Percentiles rank a stretch among this genome's conserved stretches.
These are phyloP conservation scores for Malbranchea cinnamomea DNA, from an alignment of 2,329 filamentous ascomycete genomes.

Conservation along the genomic window DNA sequence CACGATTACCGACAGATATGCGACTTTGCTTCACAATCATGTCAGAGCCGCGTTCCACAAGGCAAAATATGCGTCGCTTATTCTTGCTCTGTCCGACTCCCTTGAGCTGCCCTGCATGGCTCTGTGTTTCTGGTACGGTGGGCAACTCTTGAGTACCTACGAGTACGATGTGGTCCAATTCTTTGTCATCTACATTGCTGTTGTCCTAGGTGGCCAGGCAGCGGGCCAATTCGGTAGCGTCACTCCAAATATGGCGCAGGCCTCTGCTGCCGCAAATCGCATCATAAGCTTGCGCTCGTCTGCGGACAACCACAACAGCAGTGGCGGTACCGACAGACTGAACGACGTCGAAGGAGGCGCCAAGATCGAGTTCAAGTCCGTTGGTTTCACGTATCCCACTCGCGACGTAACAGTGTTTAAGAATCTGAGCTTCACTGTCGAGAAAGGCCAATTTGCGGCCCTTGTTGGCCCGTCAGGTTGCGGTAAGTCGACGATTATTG, in stretches of 20 bases:
- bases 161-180: constrained; percentile 36
- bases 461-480: constrained; percentile 34
- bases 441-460: constrained; percentile 29
- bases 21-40: constrained; percentile 42
- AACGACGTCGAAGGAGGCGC: constrained; percentile 12
- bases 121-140: constrained; percentile 50
- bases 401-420: constrained; percentile 18
- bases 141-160: constrained; percentile 38
- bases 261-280: constrained; percentile 22
- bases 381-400: constrained; percentile 24
- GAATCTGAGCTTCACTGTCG: constrained; percentile 18
- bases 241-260: constrained; percentile 38
- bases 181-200: constrained; percentile 48
- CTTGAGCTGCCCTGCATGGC: constrained; percentile 49
- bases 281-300: constrained; percentile 18
- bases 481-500: constrained; percentile 33
- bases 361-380: constrained; percentile 18
- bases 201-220: constrained; percentile 49
- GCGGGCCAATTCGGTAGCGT: constrained; percentile 55
- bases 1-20: constrained; percentile 47
- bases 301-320: constrained; percentile 1
- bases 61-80: constrained; percentile 45
- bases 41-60: constrained; percentile 45
- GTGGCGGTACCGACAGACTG: constrained; percentile 1
- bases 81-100: constrained; percentile 58